Evolutionary conservation across 1,284 basidiomycete species (phyloP), one percentile per base, ranked within the genome.

Genomic region (Vanrija pseudolonga): DNA sequence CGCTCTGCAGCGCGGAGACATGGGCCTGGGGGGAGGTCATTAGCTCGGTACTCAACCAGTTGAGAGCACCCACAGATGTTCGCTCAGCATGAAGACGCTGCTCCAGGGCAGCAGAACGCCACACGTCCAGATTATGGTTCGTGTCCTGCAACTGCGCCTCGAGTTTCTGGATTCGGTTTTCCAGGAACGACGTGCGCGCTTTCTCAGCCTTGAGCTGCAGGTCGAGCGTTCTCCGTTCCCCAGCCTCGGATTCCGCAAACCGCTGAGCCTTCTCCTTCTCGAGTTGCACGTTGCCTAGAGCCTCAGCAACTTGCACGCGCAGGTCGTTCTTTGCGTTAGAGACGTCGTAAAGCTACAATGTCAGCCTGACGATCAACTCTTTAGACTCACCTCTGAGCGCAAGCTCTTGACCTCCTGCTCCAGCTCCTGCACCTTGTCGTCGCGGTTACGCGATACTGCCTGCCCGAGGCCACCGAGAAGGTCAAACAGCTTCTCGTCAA

Each of bases 171-270:
- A 50, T 48, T 44, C 53, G 52, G 32, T n/a, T 53, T 22, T 60
- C 55, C 32, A 60, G 55, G 54, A 23, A 59, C 22, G 36, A n/a
- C n/a, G 38, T n/a, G 23, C 57, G 53, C 17, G 52, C 53, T 45
- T 54, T 60, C 28, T 60, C 59, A 8, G 52, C 53, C 45, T 57
- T 56, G 41, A 56, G 51, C 54, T 59, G 57, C 26, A 59, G 45
- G 20, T 59, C 57, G 18, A 59, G 23, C 20, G 32, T 59, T 41
- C 57, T 54, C 12, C 46, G 44, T 11, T 38, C 51, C 18, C 22
- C 36, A 8, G 54, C 55, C 41, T 60, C 55, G 22, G 53, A 44
- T 19, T 57, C 59, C 14, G 46, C 53, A 14, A 41, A 36, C 11
- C 59, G 52, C 7, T 55, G 23, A 15, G 47, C 52, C 47, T 55